phyloP scores from a whole-genome alignment of 345 rosid species.

The Citropsis articulata region DNA sequence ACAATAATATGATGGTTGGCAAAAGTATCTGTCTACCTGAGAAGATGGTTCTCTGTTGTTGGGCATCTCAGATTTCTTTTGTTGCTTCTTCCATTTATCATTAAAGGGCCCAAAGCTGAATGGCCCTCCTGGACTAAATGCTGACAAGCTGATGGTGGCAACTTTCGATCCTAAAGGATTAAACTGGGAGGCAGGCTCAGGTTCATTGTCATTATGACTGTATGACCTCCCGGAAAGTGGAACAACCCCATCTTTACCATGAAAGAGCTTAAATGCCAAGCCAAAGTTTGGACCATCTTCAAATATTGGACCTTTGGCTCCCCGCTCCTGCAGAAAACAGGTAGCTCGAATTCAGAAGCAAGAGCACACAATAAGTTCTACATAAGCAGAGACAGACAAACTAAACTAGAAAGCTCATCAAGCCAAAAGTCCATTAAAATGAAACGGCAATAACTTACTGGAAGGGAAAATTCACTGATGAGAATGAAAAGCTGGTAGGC shows the following conservation, averaged over 20 bases:
- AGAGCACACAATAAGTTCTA: neutral
- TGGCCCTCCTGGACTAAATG: constrained; percentile 73
- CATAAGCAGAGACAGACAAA: neutral
- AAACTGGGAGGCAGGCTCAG: constrained; percentile 51
- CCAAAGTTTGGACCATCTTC: constrained; percentile 83
- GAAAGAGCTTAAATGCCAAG: constrained; percentile 72
- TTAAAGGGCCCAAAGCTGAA: constrained; percentile 67
- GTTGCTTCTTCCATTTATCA: constrained; percentile 65
- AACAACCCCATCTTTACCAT: constrained; percentile 81
- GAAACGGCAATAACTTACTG: constrained; percentile 29
- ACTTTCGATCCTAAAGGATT: constrained; percentile 65
- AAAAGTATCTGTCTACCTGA: constrained; percentile 45
- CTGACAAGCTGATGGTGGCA: constrained; percentile 81
- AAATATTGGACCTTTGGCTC: constrained; percentile 84
- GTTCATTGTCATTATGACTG: constrained; percentile 19
- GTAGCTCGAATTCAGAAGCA: neutral
- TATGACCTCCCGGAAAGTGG: constrained; percentile 55
- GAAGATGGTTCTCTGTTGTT: constrained; percentile 44
- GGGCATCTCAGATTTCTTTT: constrained; percentile 52
- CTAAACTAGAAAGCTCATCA: neutral
- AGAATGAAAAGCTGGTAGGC: constrained; percentile 65
- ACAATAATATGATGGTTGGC: neutral
- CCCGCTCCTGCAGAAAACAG: constrained; percentile 34
- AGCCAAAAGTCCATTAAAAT: neutral
- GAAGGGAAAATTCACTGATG: constrained; percentile 44